Percentiles rank a stretch among this genome's conserved stretches.
These are phyloP conservation scores for Fusarium ramigenum DNA, from an alignment of 2,329 filamentous ascomycete species.

Conservation along the genomic window DNA sequence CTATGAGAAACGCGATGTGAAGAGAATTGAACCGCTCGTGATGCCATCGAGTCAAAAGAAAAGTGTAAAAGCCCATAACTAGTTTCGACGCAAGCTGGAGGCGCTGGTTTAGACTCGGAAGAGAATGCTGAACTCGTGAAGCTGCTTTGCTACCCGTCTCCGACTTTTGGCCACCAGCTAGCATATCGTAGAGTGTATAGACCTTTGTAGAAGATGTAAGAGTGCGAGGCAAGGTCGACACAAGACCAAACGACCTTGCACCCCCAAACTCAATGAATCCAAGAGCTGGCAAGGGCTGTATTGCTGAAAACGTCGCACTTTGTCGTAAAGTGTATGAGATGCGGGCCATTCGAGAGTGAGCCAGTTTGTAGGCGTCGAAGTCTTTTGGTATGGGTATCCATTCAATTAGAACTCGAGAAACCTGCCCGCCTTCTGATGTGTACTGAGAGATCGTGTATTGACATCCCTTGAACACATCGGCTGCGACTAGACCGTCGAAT, in stretches of 20 bases:
- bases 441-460: not conserved
- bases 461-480: not conserved
- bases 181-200: not conserved
- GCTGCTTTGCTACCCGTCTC: not conserved
- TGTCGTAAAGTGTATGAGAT: not conserved
- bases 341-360: not conserved
- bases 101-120: not conserved
- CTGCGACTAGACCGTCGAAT: not conserved
- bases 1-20: not conserved
- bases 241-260: not conserved
- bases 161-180: not conserved
- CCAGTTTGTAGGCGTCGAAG: not conserved
- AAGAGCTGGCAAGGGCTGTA: not conserved
- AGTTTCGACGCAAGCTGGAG: not conserved
- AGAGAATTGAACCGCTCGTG: slow-evolving; percentile 2
- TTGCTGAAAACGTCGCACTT: not conserved
- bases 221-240: not conserved
- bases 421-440: accelerated
- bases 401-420: not conserved
- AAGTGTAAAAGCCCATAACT: not conserved
- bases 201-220: not conserved
- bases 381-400: not conserved
- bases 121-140: not conserved
- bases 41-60: not conserved
- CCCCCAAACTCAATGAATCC: not conserved